Percentiles rank a stretch among this genome's conserved stretches.
phyloP scores from a whole-genome alignment of 1,284 basidiomycete species.

The Phenoliferia sp. region DNA sequence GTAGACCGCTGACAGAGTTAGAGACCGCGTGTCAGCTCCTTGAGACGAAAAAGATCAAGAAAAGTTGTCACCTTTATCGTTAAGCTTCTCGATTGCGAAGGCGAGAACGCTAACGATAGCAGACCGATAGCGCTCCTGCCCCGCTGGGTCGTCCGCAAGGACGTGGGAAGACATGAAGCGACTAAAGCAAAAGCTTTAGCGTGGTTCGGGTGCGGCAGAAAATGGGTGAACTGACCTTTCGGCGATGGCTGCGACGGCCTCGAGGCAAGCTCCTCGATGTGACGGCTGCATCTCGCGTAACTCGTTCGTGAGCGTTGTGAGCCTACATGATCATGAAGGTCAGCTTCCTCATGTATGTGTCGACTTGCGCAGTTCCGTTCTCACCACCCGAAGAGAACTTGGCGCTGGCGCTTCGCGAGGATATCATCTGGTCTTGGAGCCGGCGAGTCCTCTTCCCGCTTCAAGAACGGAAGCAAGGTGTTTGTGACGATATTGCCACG shows the following conservation, averaged over 20 bases:
- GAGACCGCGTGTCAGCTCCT: background rate
- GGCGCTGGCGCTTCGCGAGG: slow-evolving; percentile 24
- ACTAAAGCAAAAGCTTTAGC: slow-evolving; percentile 15
- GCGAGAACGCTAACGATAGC: slow-evolving; percentile 46
- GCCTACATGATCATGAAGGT: slow-evolving; percentile 2
- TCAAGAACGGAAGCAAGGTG: slow-evolving; percentile 23
- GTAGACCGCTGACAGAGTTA: slow-evolving; percentile 46
- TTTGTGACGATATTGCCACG: slow-evolving; percentile 14
- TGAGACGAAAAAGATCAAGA: background rate
- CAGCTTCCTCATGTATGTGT: background rate
- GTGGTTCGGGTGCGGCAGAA: background rate
- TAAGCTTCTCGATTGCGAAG: slow-evolving; percentile 51
- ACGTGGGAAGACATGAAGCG: slow-evolving; percentile 42
- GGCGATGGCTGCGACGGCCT: slow-evolving; percentile 46
- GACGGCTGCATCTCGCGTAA: slow-evolving; percentile 38
- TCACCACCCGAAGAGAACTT: slow-evolving; percentile 33
- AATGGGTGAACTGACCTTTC: slow-evolving; percentile 42
- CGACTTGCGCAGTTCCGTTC: background rate
- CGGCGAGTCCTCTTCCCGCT: slow-evolving; percentile 24
- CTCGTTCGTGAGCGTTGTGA: slow-evolving; percentile 23
- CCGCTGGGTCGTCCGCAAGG: slow-evolving; percentile 38
- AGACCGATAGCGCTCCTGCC: slow-evolving; percentile 40
- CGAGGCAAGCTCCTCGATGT: slow-evolving; percentile 49
- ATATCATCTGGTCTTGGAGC: background rate
- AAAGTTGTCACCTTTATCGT: slow-evolving; percentile 44